phyloP scores from a whole-genome alignment of 2,329 filamentous ascomycete species.

The Pseudocercospora eumusae region DNA sequence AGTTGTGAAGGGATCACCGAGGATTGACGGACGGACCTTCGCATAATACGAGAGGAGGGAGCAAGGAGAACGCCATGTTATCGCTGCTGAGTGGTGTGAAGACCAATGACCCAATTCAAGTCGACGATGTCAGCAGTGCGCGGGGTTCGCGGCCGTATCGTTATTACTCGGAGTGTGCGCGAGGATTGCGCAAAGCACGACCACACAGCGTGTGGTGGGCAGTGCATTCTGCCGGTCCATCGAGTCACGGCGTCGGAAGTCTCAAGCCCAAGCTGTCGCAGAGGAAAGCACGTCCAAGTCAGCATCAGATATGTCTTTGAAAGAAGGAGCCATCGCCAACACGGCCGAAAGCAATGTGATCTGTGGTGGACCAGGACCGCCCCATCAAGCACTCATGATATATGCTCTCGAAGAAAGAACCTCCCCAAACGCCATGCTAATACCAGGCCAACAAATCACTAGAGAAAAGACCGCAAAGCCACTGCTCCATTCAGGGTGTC shows the following conservation, averaged over 20 bases:
- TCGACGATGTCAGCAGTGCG: not conserved
- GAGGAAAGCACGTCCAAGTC: not conserved
- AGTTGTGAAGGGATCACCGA: too few species aligned
- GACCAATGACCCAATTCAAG: not conserved
- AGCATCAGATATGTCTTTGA: not conserved
- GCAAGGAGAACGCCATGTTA: not conserved
- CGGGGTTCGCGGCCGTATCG: not conserved
- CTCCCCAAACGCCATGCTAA: not conserved
- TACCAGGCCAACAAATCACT: not conserved
- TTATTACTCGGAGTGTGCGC: not conserved
- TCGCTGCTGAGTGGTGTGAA: not conserved
- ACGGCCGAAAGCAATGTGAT: not conserved
- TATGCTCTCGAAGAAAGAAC: not conserved
- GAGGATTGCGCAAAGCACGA: not conserved
- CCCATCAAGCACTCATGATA: not conserved
- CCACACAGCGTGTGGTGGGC: not conserved
- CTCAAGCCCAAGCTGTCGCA: not conserved
- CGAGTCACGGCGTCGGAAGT: not conserved
- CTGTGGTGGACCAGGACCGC: not conserved
- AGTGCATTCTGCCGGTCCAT: not conserved
- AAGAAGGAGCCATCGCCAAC: not conserved
- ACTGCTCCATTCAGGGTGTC: not conserved
- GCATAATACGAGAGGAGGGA: too few species aligned
- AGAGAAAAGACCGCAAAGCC: not conserved
- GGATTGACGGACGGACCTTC: too few species aligned